phyloP scores from a whole-genome alignment of 1,284 basidiomycete genomes.

The Fomitopsis pinicola region DNA sequence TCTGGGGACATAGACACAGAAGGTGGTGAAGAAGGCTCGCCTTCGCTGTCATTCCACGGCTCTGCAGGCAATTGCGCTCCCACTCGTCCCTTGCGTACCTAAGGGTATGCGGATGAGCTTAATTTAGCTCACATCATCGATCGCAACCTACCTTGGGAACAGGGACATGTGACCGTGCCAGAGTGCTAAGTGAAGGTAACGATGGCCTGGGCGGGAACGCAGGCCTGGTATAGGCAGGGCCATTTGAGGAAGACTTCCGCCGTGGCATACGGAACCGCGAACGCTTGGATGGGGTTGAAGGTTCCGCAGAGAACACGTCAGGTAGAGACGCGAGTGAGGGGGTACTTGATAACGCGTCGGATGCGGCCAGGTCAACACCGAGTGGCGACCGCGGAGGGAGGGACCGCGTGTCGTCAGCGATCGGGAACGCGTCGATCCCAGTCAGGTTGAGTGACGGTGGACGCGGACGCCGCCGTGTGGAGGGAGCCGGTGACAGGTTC shows the following conservation, averaged over 20 bases:
- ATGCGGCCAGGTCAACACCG: conserved; percentile 9
- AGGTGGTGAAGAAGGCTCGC: conserved; percentile 8
- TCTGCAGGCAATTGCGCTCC: conserved; percentile 22
- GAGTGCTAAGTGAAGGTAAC: conserved; percentile 57
- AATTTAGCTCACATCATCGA: conserved; percentile 10
- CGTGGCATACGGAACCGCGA: conserved; percentile 18
- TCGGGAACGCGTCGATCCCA: conserved; percentile 11
- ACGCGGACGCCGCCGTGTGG: conserved; percentile 15
- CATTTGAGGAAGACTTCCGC: conserved; percentile 33
- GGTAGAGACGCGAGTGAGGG: conserved; percentile 11
- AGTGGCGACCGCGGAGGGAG: conserved; percentile 24
- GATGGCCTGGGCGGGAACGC: conserved; percentile 59
- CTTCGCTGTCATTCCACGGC: conserved; percentile 17
- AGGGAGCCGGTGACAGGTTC: conserved; percentile 36
- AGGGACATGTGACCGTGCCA: conserved; percentile 52
- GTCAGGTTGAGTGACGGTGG: conserved; percentile 19
- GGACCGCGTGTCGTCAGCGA: conserved; percentile 6
- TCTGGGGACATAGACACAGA: conserved; percentile 13
- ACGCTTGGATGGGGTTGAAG: conserved; percentile 18
- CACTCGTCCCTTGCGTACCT: conserved; percentile 22
- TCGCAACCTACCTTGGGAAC: conserved; percentile 48
- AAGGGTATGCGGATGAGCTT: background rate
- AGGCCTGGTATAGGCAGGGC: conserved; percentile 53
- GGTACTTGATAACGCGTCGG: conserved; percentile 3
- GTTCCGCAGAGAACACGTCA: conserved; percentile 15